Conservation (phyloP, 225 moss, liverwort and hornwort genomes). For the Rhytidiadelphus loreus region DNA sequence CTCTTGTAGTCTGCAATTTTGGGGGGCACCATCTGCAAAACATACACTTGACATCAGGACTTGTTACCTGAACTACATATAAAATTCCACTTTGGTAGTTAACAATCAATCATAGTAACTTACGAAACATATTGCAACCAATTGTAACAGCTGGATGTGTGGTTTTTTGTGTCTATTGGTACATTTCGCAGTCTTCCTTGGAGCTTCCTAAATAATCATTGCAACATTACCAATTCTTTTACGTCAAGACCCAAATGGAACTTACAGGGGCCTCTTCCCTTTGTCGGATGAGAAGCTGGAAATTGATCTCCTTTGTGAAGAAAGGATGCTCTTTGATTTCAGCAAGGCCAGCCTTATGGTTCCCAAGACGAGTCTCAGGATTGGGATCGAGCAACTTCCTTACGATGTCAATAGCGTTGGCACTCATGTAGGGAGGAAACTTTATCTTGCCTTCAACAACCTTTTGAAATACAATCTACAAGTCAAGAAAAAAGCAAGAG, state of each 20-base stretch:
- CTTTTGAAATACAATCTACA: conserved; percentile 80
- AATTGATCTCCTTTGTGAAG: conserved; percentile 79
- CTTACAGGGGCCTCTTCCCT: conserved; percentile 88
- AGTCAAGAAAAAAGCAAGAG: not conserved
- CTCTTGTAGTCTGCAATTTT: conserved; percentile 50
- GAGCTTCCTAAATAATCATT: not conserved
- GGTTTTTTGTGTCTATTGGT: not conserved
- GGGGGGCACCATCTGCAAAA: conserved; percentile 76
- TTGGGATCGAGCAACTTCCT: conserved; percentile 75
- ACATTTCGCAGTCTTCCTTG: not conserved
- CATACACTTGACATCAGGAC: not conserved
- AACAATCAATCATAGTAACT: not conserved
- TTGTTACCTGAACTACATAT: not conserved
- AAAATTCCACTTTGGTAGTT: not conserved
- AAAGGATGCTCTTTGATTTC: conserved; percentile 88
- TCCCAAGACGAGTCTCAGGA: conserved; percentile 82
- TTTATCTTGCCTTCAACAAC: conserved; percentile 76
- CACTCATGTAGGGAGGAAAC: conserved; percentile 64
- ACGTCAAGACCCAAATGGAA: not conserved
- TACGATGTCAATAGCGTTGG: conserved; percentile 60
- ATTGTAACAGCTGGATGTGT: not conserved
- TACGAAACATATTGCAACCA: not conserved
- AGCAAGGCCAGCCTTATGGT: conserved; percentile 46
- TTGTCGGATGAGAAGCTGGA: conserved; percentile 76
- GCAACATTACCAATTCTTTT: not conserved